Base-by-base conservation (phyloP, 306 rosid species). In the Corylus heterophylla region DNA sequence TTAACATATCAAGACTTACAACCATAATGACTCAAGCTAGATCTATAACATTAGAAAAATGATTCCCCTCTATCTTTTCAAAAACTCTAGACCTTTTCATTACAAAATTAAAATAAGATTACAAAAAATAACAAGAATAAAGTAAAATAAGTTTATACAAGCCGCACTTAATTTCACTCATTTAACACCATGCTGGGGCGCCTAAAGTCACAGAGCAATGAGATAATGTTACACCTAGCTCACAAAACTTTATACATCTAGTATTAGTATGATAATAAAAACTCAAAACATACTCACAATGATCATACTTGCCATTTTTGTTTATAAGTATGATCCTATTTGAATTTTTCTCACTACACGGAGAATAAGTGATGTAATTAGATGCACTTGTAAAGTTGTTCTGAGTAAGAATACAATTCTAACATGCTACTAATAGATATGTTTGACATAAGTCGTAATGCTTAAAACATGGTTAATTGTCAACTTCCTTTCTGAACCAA, bases 161-260 rank as follows among this genome's bases (percentile, higher is more conserved):
- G 51, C 12, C 51, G 51, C 10, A 1, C 12, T 12, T 8, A 48
- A 11, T 48, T 48, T 48, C 2, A 2, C 12, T 48, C 67, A 83
- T 35, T 69, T 59, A 51, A 80, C 68, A 83, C 78, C 69, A 62
- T 74, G 59, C 12, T 56, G 45, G 50, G 45, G 47, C 54, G 67
- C 69, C 61, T n/a, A 77, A 76, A 72, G 73, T 75, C 69, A 73
- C 20, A 59, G 69, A 27, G 8, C 69, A 63, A 18, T 31, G 1
- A 31, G n/a, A 63, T 13, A 59, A 59, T 35, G 16, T n/a, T 56
- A n/a, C 14, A 54, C 2, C 27, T 56, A 18, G 62, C 62, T 8
- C 12, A 1, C 8, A 6, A 5, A n/a, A 56, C 27, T 56, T 56
- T 56, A 71, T 7, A 44, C 54, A n/a, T 74, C 69, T 8, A 52